Evolutionary conservation across 169 alveolate genomes (phyloP).

Genomic region (Eimeria brunetti): DNA sequence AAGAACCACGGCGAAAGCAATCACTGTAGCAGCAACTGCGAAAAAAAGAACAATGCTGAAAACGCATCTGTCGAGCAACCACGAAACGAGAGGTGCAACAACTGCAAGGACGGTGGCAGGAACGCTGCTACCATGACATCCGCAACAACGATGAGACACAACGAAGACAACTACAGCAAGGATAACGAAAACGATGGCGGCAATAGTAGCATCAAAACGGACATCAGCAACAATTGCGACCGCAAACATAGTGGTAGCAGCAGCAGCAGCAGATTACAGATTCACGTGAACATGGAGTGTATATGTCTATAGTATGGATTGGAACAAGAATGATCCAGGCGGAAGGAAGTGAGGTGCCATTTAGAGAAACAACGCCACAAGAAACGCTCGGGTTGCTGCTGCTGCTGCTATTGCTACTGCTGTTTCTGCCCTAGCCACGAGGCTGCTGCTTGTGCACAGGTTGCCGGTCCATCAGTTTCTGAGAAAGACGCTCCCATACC

Average conservation of each 20-base stretch:
- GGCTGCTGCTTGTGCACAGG: neutral
- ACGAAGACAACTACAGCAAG: neutral
- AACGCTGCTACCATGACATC: neutral
- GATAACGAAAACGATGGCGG: neutral
- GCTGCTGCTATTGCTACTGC: neutral
- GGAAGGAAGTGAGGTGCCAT: neutral
- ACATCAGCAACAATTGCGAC: neutral
- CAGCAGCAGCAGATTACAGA: neutral
- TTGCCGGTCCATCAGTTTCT: neutral
- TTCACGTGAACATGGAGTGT: neutral
- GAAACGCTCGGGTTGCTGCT: neutral
- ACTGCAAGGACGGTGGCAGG: neutral
- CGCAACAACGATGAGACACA: neutral
- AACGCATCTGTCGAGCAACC: neutral
- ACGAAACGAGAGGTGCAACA: neutral
- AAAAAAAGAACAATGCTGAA: neutral
- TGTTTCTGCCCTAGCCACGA: neutral
- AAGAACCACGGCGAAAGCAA: neutral
- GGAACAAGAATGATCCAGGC: no score
- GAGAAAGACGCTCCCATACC: neutral
- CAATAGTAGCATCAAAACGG: neutral
- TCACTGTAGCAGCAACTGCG: neutral
- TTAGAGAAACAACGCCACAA: neutral
- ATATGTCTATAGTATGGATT: neutral
- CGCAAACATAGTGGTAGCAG: neutral